Conservation (phyloP, 805 yeast species). For the Yarrowia hollandica region DNA sequence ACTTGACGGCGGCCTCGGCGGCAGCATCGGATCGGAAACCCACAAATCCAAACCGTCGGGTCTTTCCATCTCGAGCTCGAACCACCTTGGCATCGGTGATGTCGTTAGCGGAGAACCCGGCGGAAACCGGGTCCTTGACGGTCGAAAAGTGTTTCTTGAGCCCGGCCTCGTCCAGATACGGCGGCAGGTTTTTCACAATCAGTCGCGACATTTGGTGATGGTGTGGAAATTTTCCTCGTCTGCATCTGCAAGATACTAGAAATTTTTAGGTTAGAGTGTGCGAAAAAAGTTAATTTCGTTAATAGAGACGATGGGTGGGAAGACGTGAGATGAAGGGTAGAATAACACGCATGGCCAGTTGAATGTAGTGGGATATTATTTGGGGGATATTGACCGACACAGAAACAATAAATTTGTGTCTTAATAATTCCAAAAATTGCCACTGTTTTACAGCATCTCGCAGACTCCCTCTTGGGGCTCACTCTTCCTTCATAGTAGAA, state of each 20-base stretch:
- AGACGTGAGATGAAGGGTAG: too few relatives aligned
- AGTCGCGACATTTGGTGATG: slow-evolving; percentile 60
- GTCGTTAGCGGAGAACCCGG: slow-evolving; percentile 46
- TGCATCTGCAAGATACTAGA: slow-evolving; percentile 20
- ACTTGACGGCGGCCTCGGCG: slow-evolving; percentile 75
- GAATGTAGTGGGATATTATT: too few relatives aligned
- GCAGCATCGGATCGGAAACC: slow-evolving; percentile 76
- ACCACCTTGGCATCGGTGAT: slow-evolving; percentile 88
- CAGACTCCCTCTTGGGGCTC: too few relatives aligned
- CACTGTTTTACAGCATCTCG: too few relatives aligned
- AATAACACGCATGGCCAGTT: too few relatives aligned
- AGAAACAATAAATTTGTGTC: too few relatives aligned
- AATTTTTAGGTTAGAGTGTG: slow-evolving; percentile 15
- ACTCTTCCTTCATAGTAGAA: too few relatives aligned
- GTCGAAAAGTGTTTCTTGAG: slow-evolving; percentile 63
- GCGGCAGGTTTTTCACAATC: slow-evolving; percentile 87
- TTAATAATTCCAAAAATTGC: too few relatives aligned
- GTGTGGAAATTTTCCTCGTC: neutral
- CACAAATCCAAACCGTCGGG: slow-evolving; percentile 89
- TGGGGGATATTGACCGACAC: too few relatives aligned
- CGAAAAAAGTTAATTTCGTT: neutral
- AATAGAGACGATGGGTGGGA: too few relatives aligned
- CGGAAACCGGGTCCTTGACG: slow-evolving; percentile 30
- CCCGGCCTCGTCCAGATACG: slow-evolving; percentile 71
- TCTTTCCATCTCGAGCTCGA: slow-evolving; percentile 77